phyloP scores from a whole-genome alignment of 371 early-diverging fungal genomes.

The Mortierella sp. region DNA sequence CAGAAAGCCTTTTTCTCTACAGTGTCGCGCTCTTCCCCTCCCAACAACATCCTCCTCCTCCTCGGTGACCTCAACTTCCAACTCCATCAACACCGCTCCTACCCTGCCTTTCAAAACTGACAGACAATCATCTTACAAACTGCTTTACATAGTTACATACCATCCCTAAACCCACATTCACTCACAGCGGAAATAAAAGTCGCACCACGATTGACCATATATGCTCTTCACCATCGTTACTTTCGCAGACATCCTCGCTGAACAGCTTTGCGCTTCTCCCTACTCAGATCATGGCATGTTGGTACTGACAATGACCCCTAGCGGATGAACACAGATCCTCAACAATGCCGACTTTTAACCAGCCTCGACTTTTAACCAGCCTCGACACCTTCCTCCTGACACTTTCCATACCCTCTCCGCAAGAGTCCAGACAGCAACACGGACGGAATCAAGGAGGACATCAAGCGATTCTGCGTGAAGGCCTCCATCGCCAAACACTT shows the following conservation, averaged over 20 bases:
- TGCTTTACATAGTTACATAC: not conserved
- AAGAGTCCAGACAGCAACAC: not conserved
- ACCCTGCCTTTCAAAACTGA: not conserved
- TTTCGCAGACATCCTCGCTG: not conserved
- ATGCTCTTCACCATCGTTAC: not conserved
- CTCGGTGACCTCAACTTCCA: no score
- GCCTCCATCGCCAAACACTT: not conserved
- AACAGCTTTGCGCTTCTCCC: not conserved
- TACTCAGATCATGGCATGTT: not conserved
- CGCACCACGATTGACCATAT: not conserved
- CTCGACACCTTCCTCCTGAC: not conserved
- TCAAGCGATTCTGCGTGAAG: not conserved
- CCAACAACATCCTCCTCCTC: no score
- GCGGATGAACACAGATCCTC: not conserved
- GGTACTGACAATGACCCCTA: not conserved
- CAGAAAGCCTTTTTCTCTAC: no score
- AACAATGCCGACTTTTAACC: not conserved
- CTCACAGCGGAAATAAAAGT: not conserved
- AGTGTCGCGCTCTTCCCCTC: no score
- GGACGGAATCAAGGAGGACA: not conserved
- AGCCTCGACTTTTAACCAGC: not conserved
- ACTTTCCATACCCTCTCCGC: not conserved
- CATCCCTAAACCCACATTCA: not conserved
- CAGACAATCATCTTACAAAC: not conserved
- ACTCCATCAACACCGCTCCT: no score